These are phyloP conservation scores for Trichophyton verrucosum DNA, from an alignment of 2,329 filamentous ascomycete species.

Conservation along the genomic window DNA sequence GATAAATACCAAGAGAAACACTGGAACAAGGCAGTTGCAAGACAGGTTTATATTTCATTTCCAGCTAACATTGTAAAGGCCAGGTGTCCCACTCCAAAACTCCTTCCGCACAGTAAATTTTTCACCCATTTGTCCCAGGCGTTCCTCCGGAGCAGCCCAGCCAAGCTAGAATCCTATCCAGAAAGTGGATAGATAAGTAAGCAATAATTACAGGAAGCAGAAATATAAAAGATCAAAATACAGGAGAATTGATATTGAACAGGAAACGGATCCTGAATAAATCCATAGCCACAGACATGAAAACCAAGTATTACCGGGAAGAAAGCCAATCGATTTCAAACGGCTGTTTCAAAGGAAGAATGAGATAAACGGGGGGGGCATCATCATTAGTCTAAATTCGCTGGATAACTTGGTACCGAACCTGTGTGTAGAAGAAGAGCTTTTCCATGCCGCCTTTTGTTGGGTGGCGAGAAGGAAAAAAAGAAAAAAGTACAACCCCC, in stretches of 20 bases:
- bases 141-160: conserved; percentile 29
- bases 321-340: neutral
- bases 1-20: neutral
- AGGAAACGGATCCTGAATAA: conserved; percentile 22
- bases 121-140: conserved; percentile 28
- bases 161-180: conserved; percentile 17
- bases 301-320: conserved; percentile 14
- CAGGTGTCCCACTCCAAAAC: conserved; percentile 17
- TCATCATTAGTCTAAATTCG: conserved; percentile 19
- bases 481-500: neutral
- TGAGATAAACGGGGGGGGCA: conserved; percentile 19
- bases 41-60: neutral
- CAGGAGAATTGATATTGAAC: conserved; percentile 8
- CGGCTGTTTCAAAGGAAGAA: neutral
- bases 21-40: neutral
- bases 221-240: neutral
- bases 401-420: conserved; percentile 15
- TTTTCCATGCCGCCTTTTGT: neutral
- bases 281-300: conserved; percentile 31
- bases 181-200: conserved; percentile 7
- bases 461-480: neutral
- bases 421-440: neutral
- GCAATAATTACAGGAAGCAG: neutral
- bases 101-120: conserved; percentile 24
- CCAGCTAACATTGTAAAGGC: neutral